Evolutionary conservation across 495 filamentous ascomycete genomes (phyloP), one percentile per base, ranked within the genome.

Genomic region (Amphirosellinia nigrospora): DNA sequence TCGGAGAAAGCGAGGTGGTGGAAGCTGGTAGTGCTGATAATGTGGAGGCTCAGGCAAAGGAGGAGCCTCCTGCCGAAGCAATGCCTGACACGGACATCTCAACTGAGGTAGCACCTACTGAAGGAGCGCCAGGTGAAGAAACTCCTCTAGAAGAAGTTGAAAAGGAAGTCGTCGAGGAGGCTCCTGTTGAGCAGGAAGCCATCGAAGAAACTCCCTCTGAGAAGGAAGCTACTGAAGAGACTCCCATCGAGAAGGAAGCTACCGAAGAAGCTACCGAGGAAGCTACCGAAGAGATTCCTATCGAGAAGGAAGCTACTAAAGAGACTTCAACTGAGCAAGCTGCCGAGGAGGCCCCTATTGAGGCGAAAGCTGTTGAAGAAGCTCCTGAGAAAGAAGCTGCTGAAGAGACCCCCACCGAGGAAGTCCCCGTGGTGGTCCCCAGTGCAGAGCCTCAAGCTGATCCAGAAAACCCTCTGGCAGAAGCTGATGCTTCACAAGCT

Each of bases 101-200:
- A 36, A 58, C 50, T 46, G 64, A 56, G 46, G 65, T 1, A 21
- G 66, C 46, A 19, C 26, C 53, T 63, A 23, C 45, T 52, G 52
- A 34, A 34, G 63, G 4, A 19, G 38, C 26, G 23, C 32, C 48
- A 48, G n/a, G n/a, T n/a, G n/a, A n/a, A n/a, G n/a, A n/a, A n/a
- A n/a, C n/a, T n/a, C n/a, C n/a, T n/a, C n/a, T n/a, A n/a, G n/a
- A n/a, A n/a, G n/a, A n/a, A n/a, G n/a, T n/a, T n/a, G n/a, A n/a
- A n/a, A n/a, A n/a, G n/a, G n/a, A n/a, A n/a, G n/a, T n/a, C n/a
- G n/a, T n/a, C n/a, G n/a, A n/a, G n/a, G n/a, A n/a, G n/a, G n/a
- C n/a, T n/a, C n/a, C n/a, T n/a, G n/a, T n/a, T n/a, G n/a, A n/a
- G n/a, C n/a, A n/a, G n/a, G n/a, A n/a, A n/a, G n/a, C n/a, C n/a